Conservation (phyloP, 2,329 filamentous ascomycete species). For the Aspergillus terreus region DNA sequence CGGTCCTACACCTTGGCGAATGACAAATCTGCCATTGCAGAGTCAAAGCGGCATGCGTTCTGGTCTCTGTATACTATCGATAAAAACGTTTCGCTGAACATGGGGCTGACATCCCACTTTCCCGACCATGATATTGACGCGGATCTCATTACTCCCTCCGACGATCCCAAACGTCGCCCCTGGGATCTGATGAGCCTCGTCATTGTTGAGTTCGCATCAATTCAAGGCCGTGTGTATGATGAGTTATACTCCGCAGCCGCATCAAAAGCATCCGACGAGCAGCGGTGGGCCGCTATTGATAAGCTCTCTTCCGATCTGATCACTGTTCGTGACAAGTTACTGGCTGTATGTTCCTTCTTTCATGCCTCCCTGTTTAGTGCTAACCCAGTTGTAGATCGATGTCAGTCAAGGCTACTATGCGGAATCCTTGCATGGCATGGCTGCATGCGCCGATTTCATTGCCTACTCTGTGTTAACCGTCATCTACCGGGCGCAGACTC, state of each 20-base stretch:
- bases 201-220: slow-evolving; percentile 17
- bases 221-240: slow-evolving; percentile 24
- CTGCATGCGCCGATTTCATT: slow-evolving; percentile 24
- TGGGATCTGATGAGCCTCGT: slow-evolving; percentile 24
- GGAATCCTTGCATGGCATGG: slow-evolving; percentile 23
- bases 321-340: slow-evolving; percentile 18
- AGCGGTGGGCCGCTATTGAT: slow-evolving; percentile 14
- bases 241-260: slow-evolving; percentile 21
- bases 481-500: slow-evolving; percentile 23
- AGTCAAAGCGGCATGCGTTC: slow-evolving; percentile 22
- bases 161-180: slow-evolving; percentile 13
- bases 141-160: slow-evolving; percentile 15
- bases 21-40: slow-evolving; percentile 12
- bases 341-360: slow-evolving; percentile 13
- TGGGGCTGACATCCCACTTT: slow-evolving; percentile 22
- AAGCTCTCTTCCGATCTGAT: slow-evolving; percentile 20
- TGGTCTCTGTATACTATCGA: slow-evolving; percentile 25
- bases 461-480: slow-evolving; percentile 22
- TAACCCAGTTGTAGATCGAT: slow-evolving; percentile 15
- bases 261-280: slow-evolving; percentile 10
- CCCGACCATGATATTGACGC: slow-evolving; percentile 27
- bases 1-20: slow-evolving; percentile 13
- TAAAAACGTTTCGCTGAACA: slow-evolving; percentile 23
- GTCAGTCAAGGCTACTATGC: slow-evolving; percentile 20
- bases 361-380: no score